Evolutionary conservation across 495 filamentous ascomycete species (phyloP).

Genomic region (Neurospora sp.): DNA sequence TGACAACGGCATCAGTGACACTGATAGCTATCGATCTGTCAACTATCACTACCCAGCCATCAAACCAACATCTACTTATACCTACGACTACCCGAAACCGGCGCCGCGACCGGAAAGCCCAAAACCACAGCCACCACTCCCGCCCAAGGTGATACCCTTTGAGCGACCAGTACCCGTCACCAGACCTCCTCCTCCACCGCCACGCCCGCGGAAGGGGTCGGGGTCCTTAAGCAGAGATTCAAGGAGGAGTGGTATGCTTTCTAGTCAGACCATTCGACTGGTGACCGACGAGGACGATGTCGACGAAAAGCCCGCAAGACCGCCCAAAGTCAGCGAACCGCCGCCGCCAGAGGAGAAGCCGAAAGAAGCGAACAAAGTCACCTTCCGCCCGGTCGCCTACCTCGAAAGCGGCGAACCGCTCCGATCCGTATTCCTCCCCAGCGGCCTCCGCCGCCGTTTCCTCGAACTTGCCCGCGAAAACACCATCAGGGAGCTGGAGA

Average conservation of each 20-base stretch:
- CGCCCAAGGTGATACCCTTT: slow-evolving; percentile 31
- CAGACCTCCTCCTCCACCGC: slow-evolving; percentile 1
- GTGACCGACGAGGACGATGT: neutral
- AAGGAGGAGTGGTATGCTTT: neutral
- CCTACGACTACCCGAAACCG: slow-evolving; percentile 24
- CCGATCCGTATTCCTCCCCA: slow-evolving; percentile 78
- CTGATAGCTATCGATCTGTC: neutral
- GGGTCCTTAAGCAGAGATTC: neutral
- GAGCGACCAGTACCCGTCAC: neutral
- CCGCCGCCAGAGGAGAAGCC: slow-evolving; percentile 22
- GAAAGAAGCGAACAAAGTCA: slow-evolving; percentile 26
- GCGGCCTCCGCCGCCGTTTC: slow-evolving; percentile 60
- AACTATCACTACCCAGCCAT: slow-evolving; percentile 43
- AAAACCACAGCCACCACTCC: slow-evolving; percentile 28
- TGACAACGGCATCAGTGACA: slow-evolving; percentile 3
- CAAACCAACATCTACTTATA: slow-evolving; percentile 29
- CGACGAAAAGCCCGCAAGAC: neutral
- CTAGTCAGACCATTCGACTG: neutral
- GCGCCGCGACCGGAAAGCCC: slow-evolving; percentile 5
- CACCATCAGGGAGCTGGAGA: slow-evolving; percentile 75
- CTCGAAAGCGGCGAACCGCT: slow-evolving; percentile 81
- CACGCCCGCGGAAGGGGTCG: slow-evolving; percentile 20
- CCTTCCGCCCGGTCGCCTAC: slow-evolving; percentile 77
- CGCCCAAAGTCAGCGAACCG: neutral
- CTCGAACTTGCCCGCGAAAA: slow-evolving; percentile 61